A percentile compares a stretch with the other conserved stretches of the same genome.
phyloP scores from a whole-genome alignment of 306 rosid genomes.

The Vigna trinervia region DNA sequence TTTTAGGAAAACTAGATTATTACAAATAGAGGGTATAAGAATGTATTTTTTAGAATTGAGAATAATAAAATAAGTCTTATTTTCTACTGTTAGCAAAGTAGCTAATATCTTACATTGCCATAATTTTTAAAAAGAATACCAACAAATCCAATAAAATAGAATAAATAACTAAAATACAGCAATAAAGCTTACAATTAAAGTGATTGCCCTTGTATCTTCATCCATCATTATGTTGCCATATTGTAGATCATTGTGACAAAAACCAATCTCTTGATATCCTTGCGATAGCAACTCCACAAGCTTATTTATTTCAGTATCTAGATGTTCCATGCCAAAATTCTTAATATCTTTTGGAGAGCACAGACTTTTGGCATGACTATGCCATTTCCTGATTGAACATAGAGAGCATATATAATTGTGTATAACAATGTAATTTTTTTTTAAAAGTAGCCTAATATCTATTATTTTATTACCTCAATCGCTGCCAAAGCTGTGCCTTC shows the following conservation, averaged over 20 bases:
- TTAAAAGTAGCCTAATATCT: neutral
- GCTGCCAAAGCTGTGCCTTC: conserved; percentile 66
- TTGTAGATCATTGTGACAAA: conserved; percentile 94
- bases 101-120: neutral
- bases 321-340: conserved; percentile 58
- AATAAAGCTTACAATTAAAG: conserved; percentile 74
- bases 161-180: neutral
- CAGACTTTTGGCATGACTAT: conserved; percentile 60
- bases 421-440: neutral
- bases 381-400: conserved; percentile 68
- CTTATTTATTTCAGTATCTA: conserved; percentile 67
- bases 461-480: conserved; percentile 71
- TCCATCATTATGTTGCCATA: conserved; percentile 99
- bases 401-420: conserved; percentile 15
- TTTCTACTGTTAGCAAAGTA: neutral
- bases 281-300: conserved; percentile 56
- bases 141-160: neutral
- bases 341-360: conserved; percentile 59
- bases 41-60: too few relatives aligned
- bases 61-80: too few relatives aligned
- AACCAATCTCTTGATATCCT: conserved; percentile 69
- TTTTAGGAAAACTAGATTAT: too few relatives aligned
- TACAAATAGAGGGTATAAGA: too few relatives aligned
- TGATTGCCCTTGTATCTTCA: conserved; percentile 74
- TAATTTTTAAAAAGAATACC: neutral